Evolutionary conservation across 148 eudicot genomes (phyloP), one percentile per base, ranked within the genome.

Genomic region (Oxyria digyna): DNA sequence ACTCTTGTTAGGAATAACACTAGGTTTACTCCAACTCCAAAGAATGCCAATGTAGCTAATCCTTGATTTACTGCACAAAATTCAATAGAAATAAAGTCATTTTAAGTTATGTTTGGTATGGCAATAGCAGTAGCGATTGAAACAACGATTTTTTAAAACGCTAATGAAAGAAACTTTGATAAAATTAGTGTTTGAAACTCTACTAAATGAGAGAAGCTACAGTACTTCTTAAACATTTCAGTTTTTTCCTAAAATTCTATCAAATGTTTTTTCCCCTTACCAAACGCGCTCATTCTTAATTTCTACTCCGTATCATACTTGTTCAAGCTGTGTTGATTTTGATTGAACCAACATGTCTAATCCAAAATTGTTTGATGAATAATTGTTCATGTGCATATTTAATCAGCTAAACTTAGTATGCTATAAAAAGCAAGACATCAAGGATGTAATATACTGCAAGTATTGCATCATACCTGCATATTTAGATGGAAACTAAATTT

Each of bases 1-100:
- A 86, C 95, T 74, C 95, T 77, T 20, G 87, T 88, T n/a, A 88
- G 71, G 71, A 84, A 88, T 64, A 88, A 45, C 62, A 88, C 95
- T 75, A 86, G 57, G 76, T 88, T 88, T 57, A 88, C 95, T 26
- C 87, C 88, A 4, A 88, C 81, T 4, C 95, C 96, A 27, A 84
- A 88, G 66, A 88, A 88, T 69, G 95, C 90, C 43, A 88, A 69
- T 59, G 95, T 85, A 1, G 85, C 90, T 4, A 88, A 73, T 23
- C 95, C 95, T 85, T 88, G 90, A 70, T 88, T 88, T 75, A 88
- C 95, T 88, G 83, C 27, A 42, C 65, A 59, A 59, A 13, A 15
- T 27, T 57, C 37, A 6, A 8, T 6, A 35, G 38, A 35, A 35
- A 35, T 2, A 35, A 35, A 6, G 38, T 35, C 38, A 35, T 35